A percentile compares a stretch with the other conserved stretches of the same genome.
Conservation (phyloP, 106 monocot species). For the Dendrobium nobile region DNA sequence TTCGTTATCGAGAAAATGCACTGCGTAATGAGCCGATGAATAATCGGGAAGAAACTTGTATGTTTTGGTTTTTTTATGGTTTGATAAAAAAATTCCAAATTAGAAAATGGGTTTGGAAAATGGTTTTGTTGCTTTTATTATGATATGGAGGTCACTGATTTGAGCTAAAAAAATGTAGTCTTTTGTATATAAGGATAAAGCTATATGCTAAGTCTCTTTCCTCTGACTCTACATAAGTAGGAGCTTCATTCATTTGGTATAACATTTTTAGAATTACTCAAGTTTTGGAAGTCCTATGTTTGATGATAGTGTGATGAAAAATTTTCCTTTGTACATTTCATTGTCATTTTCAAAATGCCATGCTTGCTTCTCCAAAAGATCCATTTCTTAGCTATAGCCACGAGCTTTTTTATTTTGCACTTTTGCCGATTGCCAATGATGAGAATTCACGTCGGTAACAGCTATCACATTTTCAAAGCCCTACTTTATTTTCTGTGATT, state of each 20-base stretch:
- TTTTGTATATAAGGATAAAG: background rate
- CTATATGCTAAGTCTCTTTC: background rate
- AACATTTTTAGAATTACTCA: background rate
- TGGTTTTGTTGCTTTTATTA: background rate
- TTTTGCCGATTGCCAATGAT: too few species aligned
- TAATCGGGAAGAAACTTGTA: conserved; percentile 96
- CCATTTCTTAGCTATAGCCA: too few species aligned
- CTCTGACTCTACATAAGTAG: background rate
- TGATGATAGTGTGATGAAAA: background rate
- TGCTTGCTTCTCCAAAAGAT: background rate
- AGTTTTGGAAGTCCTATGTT: background rate
- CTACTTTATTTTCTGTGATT: too few species aligned
- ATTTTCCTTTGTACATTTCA: background rate
- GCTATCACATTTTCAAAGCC: too few species aligned
- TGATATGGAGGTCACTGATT: background rate
- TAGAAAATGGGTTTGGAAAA: background rate
- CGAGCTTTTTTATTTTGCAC: too few species aligned
- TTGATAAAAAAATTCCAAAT: background rate
- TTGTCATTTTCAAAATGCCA: background rate
- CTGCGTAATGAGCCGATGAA: conserved; percentile 94
- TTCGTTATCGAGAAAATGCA: conserved; percentile 84
- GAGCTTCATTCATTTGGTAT: background rate
- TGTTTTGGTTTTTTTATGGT: background rate
- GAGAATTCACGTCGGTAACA: too few species aligned
- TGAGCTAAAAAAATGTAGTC: background rate